phyloP scores from a whole-genome alignment of 2,329 filamentous ascomycete species.

The Alternaria gansuensis region DNA sequence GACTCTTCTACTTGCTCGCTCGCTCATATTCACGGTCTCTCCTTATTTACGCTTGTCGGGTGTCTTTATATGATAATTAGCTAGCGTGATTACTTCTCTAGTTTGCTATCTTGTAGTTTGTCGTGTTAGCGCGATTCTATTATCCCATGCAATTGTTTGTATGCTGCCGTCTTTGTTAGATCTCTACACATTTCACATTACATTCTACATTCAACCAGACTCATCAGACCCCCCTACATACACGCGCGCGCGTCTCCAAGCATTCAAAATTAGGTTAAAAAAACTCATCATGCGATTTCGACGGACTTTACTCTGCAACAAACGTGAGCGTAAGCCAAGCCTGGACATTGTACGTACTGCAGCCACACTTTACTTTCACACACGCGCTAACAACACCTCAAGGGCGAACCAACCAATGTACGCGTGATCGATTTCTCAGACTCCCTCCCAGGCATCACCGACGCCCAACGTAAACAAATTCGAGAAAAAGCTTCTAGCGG shows the following conservation, averaged over 20 bases:
- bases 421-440: constrained; percentile 42
- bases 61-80: background rate
- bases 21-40: background rate
- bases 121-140: constrained; percentile 11
- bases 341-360: background rate
- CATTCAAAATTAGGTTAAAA: background rate
- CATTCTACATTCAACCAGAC: background rate
- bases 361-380: constrained; percentile 4
- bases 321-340: background rate
- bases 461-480: constrained; percentile 41
- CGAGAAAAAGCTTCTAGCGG: constrained; percentile 45
- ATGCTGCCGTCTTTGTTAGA: background rate
- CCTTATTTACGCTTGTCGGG: constrained; percentile 1
- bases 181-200: background rate
- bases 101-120: constrained; percentile 10
- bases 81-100: background rate
- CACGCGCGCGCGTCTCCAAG: background rate
- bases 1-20: background rate
- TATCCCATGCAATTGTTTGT: too few species aligned
- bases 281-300: background rate
- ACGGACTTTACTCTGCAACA: background rate
- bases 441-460: constrained; percentile 41
- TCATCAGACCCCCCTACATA: background rate
- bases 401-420: constrained; percentile 46
- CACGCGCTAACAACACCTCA: background rate